Evolutionary conservation across 2,329 filamentous ascomycete genomes (phyloP).

Genomic region (Trichoderma aggressivum): DNA sequence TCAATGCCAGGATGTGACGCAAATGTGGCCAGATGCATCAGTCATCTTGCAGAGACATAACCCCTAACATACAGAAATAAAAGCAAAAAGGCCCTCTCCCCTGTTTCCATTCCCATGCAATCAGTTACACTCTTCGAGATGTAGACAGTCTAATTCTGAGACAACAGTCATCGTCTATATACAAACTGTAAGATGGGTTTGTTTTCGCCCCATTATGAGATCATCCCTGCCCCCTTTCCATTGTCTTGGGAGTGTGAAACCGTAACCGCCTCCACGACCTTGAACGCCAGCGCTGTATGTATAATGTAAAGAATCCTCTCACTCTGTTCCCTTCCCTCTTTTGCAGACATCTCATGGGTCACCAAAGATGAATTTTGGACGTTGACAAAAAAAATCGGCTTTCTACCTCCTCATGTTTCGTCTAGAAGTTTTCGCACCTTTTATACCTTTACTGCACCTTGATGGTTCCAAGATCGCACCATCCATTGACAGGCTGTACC

Average conservation of each 20-base stretch:
- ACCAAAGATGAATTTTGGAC: not conserved
- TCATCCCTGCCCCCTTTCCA: not conserved
- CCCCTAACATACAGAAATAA: not conserved
- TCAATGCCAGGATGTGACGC: not conserved
- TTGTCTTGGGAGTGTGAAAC: not conserved
- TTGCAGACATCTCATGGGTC: not conserved
- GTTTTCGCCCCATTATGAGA: conserved; percentile 3
- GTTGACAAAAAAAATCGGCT: not conserved
- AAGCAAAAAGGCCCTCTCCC: not conserved
- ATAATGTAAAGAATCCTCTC: conserved; percentile 22
- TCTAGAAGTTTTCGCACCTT: not conserved
- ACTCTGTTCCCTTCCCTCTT: conserved; percentile 12
- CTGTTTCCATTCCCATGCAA: not conserved
- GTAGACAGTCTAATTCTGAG: not conserved
- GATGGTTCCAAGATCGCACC: conserved; percentile 56
- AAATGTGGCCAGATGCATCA: not conserved
- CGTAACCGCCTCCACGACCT: not conserved
- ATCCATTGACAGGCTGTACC: conserved; percentile 59
- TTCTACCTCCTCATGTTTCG: not conserved
- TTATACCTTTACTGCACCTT: conserved; percentile 10
- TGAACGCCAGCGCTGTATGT: conserved; percentile 37
- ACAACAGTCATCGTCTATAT: not conserved
- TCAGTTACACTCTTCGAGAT: not conserved
- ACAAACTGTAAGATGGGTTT: conserved; percentile 16
- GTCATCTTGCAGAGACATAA: not conserved